These are phyloP conservation scores for Diaporthe humulicola DNA, from an alignment of 2,329 filamentous ascomycete genomes.

Conservation along the genomic window DNA sequence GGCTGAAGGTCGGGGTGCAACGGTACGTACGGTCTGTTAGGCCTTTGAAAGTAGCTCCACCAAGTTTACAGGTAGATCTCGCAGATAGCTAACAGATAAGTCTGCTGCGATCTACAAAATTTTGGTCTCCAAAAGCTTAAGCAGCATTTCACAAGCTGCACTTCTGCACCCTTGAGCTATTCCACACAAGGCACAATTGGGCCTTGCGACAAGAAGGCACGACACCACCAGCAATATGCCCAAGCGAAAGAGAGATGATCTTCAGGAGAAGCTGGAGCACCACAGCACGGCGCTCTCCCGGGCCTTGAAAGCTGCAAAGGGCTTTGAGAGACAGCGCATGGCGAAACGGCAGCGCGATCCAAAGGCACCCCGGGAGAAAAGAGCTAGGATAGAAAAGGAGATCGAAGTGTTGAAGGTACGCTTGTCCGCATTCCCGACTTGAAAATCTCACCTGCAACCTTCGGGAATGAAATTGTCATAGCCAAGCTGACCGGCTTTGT, in stretches of 20 bases:
- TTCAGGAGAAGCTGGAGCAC: conserved; percentile 48
- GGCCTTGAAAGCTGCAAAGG: conserved; percentile 79
- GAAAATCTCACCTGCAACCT: not conserved
- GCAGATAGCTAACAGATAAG: conserved; percentile 14
- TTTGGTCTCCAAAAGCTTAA: conserved; percentile 20
- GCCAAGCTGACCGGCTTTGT: not conserved
- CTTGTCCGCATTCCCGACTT: not conserved
- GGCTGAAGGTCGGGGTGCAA: not conserved
- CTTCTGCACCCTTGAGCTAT: not conserved
- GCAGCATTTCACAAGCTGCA: conserved; percentile 13
- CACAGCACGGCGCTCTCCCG: conserved; percentile 72
- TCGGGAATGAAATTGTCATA: not conserved
- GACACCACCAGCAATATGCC: conserved; percentile 56
- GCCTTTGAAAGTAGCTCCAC: not conserved
- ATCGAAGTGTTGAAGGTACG: conserved; percentile 67
- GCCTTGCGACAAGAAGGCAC: not conserved
- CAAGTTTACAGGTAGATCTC: not conserved
- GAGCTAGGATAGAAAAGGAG: conserved; percentile 73
- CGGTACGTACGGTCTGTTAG: conserved; percentile 9
- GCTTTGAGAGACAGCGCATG: conserved; percentile 83
- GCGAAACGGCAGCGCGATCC: conserved; percentile 69
- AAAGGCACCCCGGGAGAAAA: conserved; percentile 61
- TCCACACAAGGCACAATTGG: not conserved
- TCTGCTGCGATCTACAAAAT: conserved; percentile 13
- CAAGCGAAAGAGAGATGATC: conserved; percentile 68